These are phyloP conservation scores for Flaveria linearis DNA, from an alignment of 129 eudicot genomes.

Conservation along the genomic window DNA sequence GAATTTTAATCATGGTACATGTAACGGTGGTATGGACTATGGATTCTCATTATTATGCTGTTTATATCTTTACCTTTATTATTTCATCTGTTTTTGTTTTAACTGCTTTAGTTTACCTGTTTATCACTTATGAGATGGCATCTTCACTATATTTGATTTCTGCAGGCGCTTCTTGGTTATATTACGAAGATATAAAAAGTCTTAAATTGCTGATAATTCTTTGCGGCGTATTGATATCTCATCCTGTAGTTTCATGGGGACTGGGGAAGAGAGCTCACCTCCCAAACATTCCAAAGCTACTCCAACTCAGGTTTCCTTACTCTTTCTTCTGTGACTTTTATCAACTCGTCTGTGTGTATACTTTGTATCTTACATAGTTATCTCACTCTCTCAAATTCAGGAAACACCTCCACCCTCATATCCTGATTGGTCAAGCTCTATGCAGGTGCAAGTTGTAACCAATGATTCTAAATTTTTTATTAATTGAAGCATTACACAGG, in stretches of 20 bases:
- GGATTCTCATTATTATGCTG: background rate
- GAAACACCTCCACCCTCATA: conserved; percentile 65
- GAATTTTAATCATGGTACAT: background rate
- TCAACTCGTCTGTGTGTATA: background rate
- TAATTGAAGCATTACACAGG: conserved; percentile 9
- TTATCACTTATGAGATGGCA: conserved; percentile 7
- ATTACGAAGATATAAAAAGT: conserved; percentile 13
- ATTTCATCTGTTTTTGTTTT: background rate
- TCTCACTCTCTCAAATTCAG: conserved; percentile 40
- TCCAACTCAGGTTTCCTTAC: conserved; percentile 56
- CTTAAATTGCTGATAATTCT: conserved; percentile 9
- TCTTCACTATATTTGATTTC: conserved; percentile 20
- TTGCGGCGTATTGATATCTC: conserved; percentile 24
- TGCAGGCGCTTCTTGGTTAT: conserved; percentile 31
- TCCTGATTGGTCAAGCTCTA: conserved; percentile 90
- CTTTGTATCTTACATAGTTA: background rate
- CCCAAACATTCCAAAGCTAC: conserved; percentile 63
- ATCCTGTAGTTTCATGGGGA: conserved; percentile 50
- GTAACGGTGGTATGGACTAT: background rate
- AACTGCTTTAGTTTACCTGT: background rate
- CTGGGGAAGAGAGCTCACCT: conserved; percentile 71
- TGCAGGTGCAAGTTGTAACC: conserved; percentile 65
- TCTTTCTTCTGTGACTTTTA: conserved; percentile 1
- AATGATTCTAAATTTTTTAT: conserved; percentile 8
- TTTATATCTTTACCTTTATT: background rate